These are phyloP conservation scores for Cryoendolithus antarcticus DNA, from an alignment of 2,329 filamentous ascomycete species.

Conservation along the genomic window DNA sequence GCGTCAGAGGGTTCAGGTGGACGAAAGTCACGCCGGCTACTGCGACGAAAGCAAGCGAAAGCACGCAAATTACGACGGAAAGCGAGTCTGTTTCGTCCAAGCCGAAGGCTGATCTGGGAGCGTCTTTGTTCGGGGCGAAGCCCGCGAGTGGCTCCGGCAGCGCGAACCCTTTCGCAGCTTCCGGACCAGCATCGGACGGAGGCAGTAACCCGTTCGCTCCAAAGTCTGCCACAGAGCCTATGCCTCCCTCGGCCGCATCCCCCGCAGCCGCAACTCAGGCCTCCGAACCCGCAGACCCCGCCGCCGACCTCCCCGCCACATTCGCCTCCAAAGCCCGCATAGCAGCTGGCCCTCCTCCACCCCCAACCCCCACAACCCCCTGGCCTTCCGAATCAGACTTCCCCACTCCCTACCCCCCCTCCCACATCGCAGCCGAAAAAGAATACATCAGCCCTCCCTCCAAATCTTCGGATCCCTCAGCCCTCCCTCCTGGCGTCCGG, in stretches of 20 bases:
- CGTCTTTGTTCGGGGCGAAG: slow-evolving; percentile 57
- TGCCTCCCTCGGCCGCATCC: slow-evolving; percentile 27
- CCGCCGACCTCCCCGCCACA: slow-evolving; percentile 15
- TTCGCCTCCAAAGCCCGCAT: slow-evolving; percentile 22
- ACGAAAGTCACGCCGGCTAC: slow-evolving; percentile 36
- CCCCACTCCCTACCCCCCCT: slow-evolving; percentile 59
- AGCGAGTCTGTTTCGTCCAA: not conserved
- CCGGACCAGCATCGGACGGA: slow-evolving; percentile 6
- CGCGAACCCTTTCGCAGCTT: slow-evolving; percentile 20
- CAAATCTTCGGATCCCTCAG: slow-evolving; percentile 28
- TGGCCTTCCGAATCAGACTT: slow-evolving; percentile 61
- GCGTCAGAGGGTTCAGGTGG: slow-evolving; percentile 62
- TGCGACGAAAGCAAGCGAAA: too few species aligned
- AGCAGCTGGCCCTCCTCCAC: slow-evolving; percentile 15
- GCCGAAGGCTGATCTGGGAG: slow-evolving; percentile 42
- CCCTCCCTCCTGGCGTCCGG: slow-evolving; percentile 31
- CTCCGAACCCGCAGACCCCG: slow-evolving; percentile 10
- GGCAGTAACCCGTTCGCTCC: slow-evolving; percentile 44
- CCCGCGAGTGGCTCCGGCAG: slow-evolving; percentile 17
- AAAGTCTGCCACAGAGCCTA: slow-evolving; percentile 14
- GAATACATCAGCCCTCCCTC: slow-evolving; percentile 57
- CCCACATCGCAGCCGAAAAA: slow-evolving; percentile 80
- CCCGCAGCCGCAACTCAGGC: slow-evolving; percentile 23
- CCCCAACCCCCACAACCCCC: slow-evolving; percentile 39
- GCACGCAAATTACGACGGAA: too few species aligned